phyloP scores from a whole-genome alignment of 352 stramenopile genomes.

The Globisporangium nagaii region DNA sequence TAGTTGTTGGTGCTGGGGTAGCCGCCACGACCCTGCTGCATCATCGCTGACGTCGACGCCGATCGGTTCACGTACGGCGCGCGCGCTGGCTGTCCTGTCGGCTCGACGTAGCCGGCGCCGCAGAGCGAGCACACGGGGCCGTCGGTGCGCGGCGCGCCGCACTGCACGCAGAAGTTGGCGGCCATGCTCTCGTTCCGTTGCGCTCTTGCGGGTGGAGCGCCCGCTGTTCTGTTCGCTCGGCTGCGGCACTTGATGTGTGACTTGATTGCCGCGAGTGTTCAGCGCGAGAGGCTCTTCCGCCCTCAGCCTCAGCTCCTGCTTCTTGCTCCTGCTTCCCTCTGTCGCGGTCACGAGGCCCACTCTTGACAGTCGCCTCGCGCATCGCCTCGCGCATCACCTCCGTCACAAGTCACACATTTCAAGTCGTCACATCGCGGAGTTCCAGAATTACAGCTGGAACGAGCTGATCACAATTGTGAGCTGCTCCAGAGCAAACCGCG shows the following conservation, averaged over 20 bases:
- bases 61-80: background rate
- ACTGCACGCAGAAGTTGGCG: constrained; percentile 17
- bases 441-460: background rate
- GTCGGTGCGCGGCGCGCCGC: constrained; percentile 2
- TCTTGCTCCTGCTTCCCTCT: background rate
- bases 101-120: constrained; percentile 3
- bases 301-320: background rate
- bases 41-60: constrained; percentile 1
- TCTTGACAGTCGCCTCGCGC: no score
- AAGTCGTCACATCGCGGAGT: background rate
- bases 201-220: background rate
- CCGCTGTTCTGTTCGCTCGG: no score
- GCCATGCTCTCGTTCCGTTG: background rate
- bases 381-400: no score
- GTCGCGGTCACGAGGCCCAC: background rate
- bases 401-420: background rate
- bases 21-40: background rate
- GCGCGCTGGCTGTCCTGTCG: background rate
- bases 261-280: no score
- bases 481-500: background rate
- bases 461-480: no score
- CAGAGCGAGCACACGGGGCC: constrained; percentile 10
- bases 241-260: no score
- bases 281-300: background rate
- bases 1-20: no score